These are phyloP conservation scores for Phytophthora nicotianae DNA, from an alignment of 352 stramenopile species.

Conservation along the genomic window DNA sequence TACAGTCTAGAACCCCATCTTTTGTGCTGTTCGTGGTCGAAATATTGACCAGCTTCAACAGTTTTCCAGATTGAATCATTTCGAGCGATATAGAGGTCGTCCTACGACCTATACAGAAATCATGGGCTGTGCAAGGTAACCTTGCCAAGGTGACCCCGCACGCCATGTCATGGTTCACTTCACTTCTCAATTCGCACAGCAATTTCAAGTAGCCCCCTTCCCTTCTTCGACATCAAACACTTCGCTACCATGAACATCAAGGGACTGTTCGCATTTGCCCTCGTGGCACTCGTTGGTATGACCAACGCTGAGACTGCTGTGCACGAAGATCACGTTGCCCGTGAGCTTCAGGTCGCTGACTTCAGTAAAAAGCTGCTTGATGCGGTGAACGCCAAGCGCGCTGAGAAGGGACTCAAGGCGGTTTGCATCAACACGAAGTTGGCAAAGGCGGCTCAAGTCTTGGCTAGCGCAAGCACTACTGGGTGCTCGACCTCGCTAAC, in stretches of 20 bases:
- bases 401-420: constrained; percentile 30
- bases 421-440: constrained; percentile 54
- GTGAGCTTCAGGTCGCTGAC: constrained; percentile 39
- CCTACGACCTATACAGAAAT: neutral
- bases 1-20: neutral
- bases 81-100: neutral
- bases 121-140: neutral
- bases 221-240: no score
- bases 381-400: constrained; percentile 46
- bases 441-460: constrained; percentile 23
- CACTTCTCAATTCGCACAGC: no score
- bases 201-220: no score
- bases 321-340: constrained; percentile 19
- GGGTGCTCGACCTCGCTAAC: constrained; percentile 36
- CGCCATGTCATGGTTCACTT: no score
- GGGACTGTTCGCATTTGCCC: constrained; percentile 30
- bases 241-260: constrained; percentile 35
- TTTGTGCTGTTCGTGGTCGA: neutral
- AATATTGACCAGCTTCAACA: neutral
- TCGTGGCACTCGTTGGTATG: constrained; percentile 24
- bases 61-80: neutral
- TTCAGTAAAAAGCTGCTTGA: constrained; percentile 40
- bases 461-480: constrained; percentile 42
- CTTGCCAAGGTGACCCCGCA: no score
- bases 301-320: constrained; percentile 21